Evolutionary conservation across 148 eudicot genomes (phyloP).

Genomic region (Persicaria maculosa): DNA sequence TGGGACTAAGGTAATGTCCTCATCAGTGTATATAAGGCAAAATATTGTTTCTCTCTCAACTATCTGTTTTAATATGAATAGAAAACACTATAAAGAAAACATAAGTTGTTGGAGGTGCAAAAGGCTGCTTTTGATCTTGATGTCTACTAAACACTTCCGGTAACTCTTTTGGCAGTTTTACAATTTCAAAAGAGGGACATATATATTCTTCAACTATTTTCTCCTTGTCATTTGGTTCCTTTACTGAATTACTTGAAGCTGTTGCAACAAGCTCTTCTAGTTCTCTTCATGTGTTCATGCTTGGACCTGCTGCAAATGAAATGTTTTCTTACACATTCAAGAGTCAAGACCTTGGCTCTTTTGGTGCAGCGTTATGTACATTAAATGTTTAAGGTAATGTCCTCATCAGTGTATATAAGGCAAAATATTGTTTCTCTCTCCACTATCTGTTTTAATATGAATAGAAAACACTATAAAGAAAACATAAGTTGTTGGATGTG

Average conservation of each 20-base stretch:
- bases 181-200: slow-evolving; percentile 91
- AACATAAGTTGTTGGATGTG: neutral
- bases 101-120: neutral
- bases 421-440: too few species aligned
- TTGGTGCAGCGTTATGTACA: neutral
- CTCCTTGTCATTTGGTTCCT: slow-evolving; percentile 80
- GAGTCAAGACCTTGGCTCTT: neutral
- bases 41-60: too few species aligned
- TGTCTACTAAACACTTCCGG: neutral
- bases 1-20: slow-evolving; percentile 65
- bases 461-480: neutral
- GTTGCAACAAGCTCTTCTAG: slow-evolving; percentile 93
- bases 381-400: too few species aligned
- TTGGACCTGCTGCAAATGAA: slow-evolving; percentile 46
- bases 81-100: neutral
- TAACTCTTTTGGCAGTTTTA: slow-evolving; percentile 47
- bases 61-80: too few species aligned
- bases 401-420: too few species aligned
- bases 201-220: slow-evolving; percentile 74
- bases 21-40: neutral
- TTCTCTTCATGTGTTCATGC: slow-evolving; percentile 73
- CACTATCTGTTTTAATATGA: too few species aligned
- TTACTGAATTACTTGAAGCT: slow-evolving; percentile 61
- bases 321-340: slow-evolving; percentile 38
- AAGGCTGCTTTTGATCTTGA: neutral